Conservation (phyloP, 2,329 filamentous ascomycete genomes). For the Hypocrella siamensis region DNA sequence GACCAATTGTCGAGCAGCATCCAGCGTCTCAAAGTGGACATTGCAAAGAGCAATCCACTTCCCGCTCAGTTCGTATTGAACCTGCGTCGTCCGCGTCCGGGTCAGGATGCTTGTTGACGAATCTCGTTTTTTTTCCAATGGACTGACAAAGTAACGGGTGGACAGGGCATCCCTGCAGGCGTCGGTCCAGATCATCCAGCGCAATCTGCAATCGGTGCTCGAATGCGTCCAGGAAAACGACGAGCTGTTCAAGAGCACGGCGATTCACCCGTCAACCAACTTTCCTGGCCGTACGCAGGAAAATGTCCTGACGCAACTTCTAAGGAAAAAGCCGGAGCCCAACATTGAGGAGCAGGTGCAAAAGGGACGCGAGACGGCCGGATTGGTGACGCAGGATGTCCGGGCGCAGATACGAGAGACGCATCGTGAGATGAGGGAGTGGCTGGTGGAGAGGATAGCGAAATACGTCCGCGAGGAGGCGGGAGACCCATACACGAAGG, state of each 20-base stretch:
- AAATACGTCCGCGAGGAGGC: slow-evolving; percentile 27
- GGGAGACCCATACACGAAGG: slow-evolving; percentile 52
- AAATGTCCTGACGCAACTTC: slow-evolving; percentile 47
- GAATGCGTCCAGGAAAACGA: slow-evolving; percentile 48
- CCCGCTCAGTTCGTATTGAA: slow-evolving; percentile 46
- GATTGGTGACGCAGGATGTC: slow-evolving; percentile 26
- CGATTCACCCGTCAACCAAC: slow-evolving; percentile 61
- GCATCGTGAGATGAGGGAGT: slow-evolving; percentile 33
- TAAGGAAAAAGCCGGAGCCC: slow-evolving; percentile 75
- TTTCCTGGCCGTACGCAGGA: slow-evolving; percentile 58
- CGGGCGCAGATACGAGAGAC: slow-evolving; percentile 31
- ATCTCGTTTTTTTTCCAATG: not conserved
- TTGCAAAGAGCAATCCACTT: slow-evolving; percentile 47
- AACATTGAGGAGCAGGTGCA: slow-evolving; percentile 59
- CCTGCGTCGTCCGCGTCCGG: not conserved
- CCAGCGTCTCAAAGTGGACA: slow-evolving; percentile 42
- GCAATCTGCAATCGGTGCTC: slow-evolving; percentile 52
- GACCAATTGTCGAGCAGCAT: slow-evolving; percentile 55
- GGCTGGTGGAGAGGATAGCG: slow-evolving; percentile 24
- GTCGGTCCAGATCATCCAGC: slow-evolving; percentile 55
- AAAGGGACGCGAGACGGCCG: slow-evolving; percentile 36
- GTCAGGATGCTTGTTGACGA: no score
- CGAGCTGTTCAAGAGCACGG: slow-evolving; percentile 52
- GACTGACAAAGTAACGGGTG: not conserved
- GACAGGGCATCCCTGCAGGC: slow-evolving; percentile 53